These are phyloP conservation scores for Phaeosphaeriaceae sp. DNA, from an alignment of 2,329 filamentous ascomycete genomes.

Conservation along the genomic window DNA sequence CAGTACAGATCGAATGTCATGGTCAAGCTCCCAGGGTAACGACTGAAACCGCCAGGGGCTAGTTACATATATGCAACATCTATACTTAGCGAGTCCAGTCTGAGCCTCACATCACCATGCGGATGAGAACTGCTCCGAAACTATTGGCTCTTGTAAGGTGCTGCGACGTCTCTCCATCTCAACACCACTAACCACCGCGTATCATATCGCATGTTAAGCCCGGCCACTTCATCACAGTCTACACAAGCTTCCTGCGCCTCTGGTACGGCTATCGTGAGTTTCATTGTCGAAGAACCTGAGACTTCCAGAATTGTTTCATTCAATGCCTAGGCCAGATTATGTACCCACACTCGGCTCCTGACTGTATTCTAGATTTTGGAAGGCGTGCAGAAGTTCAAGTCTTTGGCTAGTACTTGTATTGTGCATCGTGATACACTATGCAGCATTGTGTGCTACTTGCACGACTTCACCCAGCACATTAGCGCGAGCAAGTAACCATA, in stretches of 20 bases:
- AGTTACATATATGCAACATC: slow-evolving; percentile 45
- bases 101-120: slow-evolving; percentile 27
- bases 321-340: background rate
- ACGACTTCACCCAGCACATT: too few species aligned
- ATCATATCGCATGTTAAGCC: too few species aligned
- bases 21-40: slow-evolving; percentile 34
- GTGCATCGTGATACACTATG: too few species aligned
- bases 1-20: too few species aligned
- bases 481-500: slow-evolving; percentile 2
- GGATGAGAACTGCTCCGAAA: slow-evolving; percentile 31
- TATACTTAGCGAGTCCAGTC: slow-evolving; percentile 42
- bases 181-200: background rate
- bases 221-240: slow-evolving; percentile 1
- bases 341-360: background rate
- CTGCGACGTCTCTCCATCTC: slow-evolving; percentile 9
- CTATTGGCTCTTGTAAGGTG: slow-evolving; percentile 30
- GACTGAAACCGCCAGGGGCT: slow-evolving; percentile 46
- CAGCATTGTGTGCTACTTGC: too few species aligned
- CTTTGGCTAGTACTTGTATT: too few species aligned
- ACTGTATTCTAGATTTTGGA: background rate
- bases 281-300: slow-evolving; percentile 8
- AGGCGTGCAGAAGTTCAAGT: too few species aligned
- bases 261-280: slow-evolving; percentile 17
- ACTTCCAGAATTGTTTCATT: slow-evolving; percentile 37
- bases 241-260: slow-evolving; percentile 4